phyloP scores from a whole-genome alignment of 2,329 filamentous ascomycete genomes.

The Tolypocladium ovalisporum region DNA sequence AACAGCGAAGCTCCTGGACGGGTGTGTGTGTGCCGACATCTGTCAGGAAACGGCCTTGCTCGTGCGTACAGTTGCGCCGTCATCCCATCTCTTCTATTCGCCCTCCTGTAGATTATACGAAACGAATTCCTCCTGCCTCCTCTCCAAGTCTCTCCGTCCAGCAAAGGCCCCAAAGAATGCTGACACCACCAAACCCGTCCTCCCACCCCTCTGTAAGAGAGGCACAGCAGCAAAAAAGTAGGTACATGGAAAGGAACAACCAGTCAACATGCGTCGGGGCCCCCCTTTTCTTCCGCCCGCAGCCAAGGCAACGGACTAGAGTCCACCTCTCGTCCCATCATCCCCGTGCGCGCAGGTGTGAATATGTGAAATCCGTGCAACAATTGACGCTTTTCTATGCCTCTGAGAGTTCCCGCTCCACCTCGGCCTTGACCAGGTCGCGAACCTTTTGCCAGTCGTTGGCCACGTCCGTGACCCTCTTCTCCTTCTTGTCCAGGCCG shows the following conservation, averaged over 20 bases:
- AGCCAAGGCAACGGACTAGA: not conserved
- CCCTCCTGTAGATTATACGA: not conserved
- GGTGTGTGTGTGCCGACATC: too few relatives aligned
- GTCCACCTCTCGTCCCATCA: not conserved
- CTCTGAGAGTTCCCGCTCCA: slow-evolving; percentile 49
- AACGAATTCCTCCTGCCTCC: not conserved
- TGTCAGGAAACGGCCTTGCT: too few relatives aligned
- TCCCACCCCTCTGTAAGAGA: not conserved
- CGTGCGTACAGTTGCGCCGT: not conserved
- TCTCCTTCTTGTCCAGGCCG: slow-evolving; percentile 66
- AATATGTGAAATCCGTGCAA: not conserved
- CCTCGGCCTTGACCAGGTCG: slow-evolving; percentile 63
- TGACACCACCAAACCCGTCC: not conserved
- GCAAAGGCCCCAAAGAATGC: not conserved
- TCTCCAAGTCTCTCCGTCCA: not conserved
- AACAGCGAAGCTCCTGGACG: not conserved
- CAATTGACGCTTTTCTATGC: slow-evolving; percentile 1
- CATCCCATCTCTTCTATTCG: not conserved
- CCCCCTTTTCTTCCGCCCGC: not conserved
- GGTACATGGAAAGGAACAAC: not conserved
- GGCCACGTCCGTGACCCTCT: slow-evolving; percentile 57
- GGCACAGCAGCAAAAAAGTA: not conserved
- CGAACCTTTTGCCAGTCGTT: slow-evolving; percentile 67
- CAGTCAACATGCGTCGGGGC: not conserved
- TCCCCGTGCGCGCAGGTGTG: not conserved